These are phyloP conservation scores for Thielaviopsis punctulata DNA, from an alignment of 2,329 filamentous ascomycete species.

Conservation along the genomic window DNA sequence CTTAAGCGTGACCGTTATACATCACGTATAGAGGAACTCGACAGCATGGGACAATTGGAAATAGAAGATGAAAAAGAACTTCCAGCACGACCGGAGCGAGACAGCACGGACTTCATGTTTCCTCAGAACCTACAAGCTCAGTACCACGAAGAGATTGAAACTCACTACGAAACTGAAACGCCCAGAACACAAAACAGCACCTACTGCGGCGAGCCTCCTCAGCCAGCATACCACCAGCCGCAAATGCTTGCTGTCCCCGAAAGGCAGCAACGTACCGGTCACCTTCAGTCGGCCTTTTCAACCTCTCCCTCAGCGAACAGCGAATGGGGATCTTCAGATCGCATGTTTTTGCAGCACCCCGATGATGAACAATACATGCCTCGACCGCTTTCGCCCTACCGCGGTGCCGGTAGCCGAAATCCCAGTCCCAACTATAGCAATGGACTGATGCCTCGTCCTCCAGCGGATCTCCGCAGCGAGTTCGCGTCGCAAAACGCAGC, in stretches of 20 bases:
- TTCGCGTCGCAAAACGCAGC: not conserved
- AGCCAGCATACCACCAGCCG: not conserved
- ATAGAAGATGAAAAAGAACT: constrained; percentile 52
- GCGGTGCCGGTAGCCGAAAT: constrained; percentile 23
- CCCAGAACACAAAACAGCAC: not conserved
- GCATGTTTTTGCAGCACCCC: constrained; percentile 26
- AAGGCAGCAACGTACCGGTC: constrained; percentile 3
- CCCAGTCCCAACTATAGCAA: constrained; percentile 18
- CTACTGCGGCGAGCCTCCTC: not conserved
- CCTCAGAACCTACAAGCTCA: constrained; percentile 23
- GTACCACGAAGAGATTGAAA: constrained; percentile 24
- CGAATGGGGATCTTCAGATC: constrained; percentile 13
- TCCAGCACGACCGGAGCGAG: constrained; percentile 50
- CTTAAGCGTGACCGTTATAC: constrained; percentile 71
- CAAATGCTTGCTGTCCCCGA: constrained; percentile 8
- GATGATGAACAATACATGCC: constrained; percentile 47
- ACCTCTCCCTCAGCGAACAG: constrained; percentile 18
- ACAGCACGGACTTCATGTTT: constrained; percentile 12
- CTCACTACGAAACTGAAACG: constrained; percentile 21
- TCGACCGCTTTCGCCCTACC: constrained; percentile 50
- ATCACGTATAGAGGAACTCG: constrained; percentile 72
- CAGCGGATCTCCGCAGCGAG: constrained; percentile 7
- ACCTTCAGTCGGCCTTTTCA: constrained; percentile 11
- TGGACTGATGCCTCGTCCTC: constrained; percentile 14
- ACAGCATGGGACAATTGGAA: constrained; percentile 44